Base-by-base conservation (phyloP, 2,329 filamentous ascomycete species). In the Penicillium oxalicum region DNA sequence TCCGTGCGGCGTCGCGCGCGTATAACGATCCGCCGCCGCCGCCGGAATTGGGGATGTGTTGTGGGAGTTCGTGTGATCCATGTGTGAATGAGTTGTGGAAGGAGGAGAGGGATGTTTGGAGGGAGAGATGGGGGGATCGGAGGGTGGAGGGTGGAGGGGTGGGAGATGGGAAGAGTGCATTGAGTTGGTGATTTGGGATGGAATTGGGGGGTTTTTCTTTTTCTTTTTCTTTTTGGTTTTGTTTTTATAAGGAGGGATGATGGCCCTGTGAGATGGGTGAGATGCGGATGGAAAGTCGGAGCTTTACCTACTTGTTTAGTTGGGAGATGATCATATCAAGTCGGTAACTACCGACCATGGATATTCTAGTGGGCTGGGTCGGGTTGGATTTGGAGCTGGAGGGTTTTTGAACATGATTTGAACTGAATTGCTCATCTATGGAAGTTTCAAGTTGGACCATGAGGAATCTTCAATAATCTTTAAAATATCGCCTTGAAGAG, bases 61-160 rank as follows among this genome's bases (percentile, higher is more conserved):
- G 65, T 54, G 65, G 65, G 27, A 68, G 65, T 32, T 66, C 65
- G 40, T 68, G 65, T 45, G 65, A 67, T 51, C 65, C 65, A 5
- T 68, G 65, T 39, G 65, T 68, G 34, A 66, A 53, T 50, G 63
- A 66, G 57, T 41, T 68, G 2, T 68, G 65, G 65, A 56, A 51
- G 41, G 62, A 68, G 54, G 65, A 68, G 50, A 47, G 64, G 51
- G 56, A 53, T 8, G 57, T 61, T 42, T 68, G 65, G 65, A 61
- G 57, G 51, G 65, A 66, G 50, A 55, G 62, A 29, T 68, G 65
- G 65, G 64, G 65, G 6, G 55, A 58, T 45, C 38, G 40, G 26
- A 55, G 40, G 4, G 45, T 58, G 42, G 54, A 56, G 44, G 44
- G 44, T 13, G 42, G 41, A 55, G 40, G 4, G 45, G 57, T 42